Percentiles rank a stretch among this genome's conserved stretches.
Conservation (phyloP, 2,329 filamentous ascomycete genomes). For the Penicillium glabrum region DNA sequence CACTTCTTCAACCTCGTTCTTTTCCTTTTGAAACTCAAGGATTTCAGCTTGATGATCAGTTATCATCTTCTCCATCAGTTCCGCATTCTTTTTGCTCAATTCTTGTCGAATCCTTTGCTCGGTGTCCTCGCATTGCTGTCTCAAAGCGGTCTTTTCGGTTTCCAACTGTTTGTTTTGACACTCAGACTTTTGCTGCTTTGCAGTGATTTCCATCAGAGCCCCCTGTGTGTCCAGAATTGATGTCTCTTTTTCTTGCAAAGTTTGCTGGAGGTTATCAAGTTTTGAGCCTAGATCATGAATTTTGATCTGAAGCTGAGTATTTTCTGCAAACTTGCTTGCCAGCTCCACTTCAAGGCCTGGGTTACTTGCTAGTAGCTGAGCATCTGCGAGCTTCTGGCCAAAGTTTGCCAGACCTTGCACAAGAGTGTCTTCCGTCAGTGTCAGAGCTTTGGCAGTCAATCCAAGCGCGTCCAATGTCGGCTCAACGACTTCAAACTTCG, state of each 20-base stretch:
- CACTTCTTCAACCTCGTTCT: conserved; percentile 20
- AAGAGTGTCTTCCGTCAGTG: conserved; percentile 25
- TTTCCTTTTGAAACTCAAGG: conserved; percentile 23
- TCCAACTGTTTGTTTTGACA: conserved; percentile 15
- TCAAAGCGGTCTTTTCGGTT: conserved; percentile 21
- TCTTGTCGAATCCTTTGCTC: conserved; percentile 32
- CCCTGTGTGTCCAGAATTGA: conserved; percentile 17
- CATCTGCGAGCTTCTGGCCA: conserved; percentile 17
- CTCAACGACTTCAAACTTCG: conserved; percentile 18
- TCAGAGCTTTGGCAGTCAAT: conserved; percentile 22
- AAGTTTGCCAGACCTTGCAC: conserved; percentile 28
- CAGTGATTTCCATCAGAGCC: conserved; percentile 20
- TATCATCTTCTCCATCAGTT: conserved; percentile 27
- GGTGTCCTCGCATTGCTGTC: conserved; percentile 17
- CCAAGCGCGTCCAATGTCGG: conserved; percentile 19
- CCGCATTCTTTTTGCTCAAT: conserved; percentile 30
- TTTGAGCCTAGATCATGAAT: conserved; percentile 23
- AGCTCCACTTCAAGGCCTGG: conserved; percentile 24
- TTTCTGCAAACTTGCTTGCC: conserved; percentile 20
- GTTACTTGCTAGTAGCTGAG: conserved; percentile 19
- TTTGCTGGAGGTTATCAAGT: conserved; percentile 14
- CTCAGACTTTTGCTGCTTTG: conserved; percentile 18
- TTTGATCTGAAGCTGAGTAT: conserved; percentile 25
- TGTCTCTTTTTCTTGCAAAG: conserved; percentile 19
- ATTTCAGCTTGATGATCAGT: neutral